These are phyloP conservation scores for Metschnikowia sp. DNA, from an alignment of 805 yeast species.

Conservation along the genomic window DNA sequence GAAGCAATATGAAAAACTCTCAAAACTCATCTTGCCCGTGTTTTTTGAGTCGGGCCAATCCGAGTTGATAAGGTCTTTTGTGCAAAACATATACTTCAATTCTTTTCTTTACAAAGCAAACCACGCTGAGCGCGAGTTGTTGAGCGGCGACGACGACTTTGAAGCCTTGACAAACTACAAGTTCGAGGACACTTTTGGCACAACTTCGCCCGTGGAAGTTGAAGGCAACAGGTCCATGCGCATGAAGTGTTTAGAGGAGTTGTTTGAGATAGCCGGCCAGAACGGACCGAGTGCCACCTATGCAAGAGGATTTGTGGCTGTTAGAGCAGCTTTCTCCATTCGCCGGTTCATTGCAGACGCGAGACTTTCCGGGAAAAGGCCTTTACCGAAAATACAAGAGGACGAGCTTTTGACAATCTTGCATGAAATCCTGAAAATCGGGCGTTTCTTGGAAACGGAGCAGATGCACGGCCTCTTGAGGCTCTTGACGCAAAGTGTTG, in stretches of 20 bases:
- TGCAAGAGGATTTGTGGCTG: slow-evolving; percentile 39
- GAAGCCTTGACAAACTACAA: slow-evolving; percentile 26
- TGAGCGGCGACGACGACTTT: slow-evolving; percentile 20
- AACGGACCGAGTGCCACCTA: slow-evolving; percentile 10
- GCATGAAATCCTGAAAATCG: slow-evolving; percentile 34
- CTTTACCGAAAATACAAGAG: slow-evolving; percentile 64
- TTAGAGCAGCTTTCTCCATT: slow-evolving; percentile 59
- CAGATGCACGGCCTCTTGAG: slow-evolving; percentile 8
- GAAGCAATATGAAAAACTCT: slow-evolving; percentile 41
- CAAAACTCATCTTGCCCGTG: slow-evolving; percentile 39
- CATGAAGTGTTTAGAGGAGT: slow-evolving; percentile 48
- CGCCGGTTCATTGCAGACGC: slow-evolving; percentile 64
- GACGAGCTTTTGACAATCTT: slow-evolving; percentile 53
- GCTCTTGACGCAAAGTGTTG: slow-evolving; percentile 12
- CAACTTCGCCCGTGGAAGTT: slow-evolving; percentile 49
- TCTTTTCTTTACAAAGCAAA: slow-evolving; percentile 60
- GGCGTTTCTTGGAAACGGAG: background rate
- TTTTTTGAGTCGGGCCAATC: slow-evolving; percentile 21
- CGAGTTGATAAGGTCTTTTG: slow-evolving; percentile 38
- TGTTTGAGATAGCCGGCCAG: slow-evolving; percentile 41
- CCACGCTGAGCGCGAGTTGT: slow-evolving; percentile 42
- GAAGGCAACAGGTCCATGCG: slow-evolving; percentile 49
- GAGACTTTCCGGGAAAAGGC: slow-evolving; percentile 55
- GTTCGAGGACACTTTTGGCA: slow-evolving; percentile 55
- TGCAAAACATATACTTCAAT: slow-evolving; percentile 51